Conservation (phyloP, 805 yeast species). For the Starmerella roubikii region DNA sequence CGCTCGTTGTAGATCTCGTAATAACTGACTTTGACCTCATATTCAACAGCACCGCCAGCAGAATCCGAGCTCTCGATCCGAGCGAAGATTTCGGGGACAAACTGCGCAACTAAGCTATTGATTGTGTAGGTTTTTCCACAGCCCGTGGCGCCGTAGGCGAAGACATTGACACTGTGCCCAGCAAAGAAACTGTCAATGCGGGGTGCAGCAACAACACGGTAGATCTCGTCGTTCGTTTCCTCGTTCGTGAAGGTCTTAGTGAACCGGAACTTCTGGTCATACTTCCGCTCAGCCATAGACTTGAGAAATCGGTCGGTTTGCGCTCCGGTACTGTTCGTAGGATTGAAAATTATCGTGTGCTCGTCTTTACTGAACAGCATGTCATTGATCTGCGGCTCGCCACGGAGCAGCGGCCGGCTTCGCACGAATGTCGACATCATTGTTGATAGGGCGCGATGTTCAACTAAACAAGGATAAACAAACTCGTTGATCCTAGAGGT, state of each 20-base stretch:
- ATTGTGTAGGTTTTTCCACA: conserved; percentile 95
- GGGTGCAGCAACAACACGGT: conserved; percentile 51
- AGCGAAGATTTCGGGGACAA: conserved; percentile 50
- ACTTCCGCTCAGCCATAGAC: background rate
- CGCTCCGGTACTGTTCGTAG: too few species aligned
- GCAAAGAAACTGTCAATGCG: conserved; percentile 41
- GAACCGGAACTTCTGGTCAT: background rate
- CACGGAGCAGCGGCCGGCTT: too few species aligned
- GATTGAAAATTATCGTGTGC: too few species aligned
- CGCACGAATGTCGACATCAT: too few species aligned
- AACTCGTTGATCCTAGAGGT: too few species aligned
- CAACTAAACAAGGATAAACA: background rate
- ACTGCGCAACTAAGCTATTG: conserved; percentile 63
- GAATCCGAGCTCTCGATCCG: background rate
- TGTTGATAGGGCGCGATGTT: too few species aligned
- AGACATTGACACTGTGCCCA: conserved; percentile 80
- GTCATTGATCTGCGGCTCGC: too few species aligned
- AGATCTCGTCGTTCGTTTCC: conserved; percentile 56
- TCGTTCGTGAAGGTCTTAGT: conserved; percentile 41
- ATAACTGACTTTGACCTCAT: conserved; percentile 31
- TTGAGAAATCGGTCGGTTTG: too few species aligned
- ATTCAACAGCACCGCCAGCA: background rate
- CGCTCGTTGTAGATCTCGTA: conserved; percentile 87
- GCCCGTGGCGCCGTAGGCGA: conserved; percentile 93
- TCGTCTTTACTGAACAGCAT: too few species aligned